Evolutionary conservation across 768 basidiomycete genomes (phyloP).

Genomic region (Lactarius hatsudake): DNA sequence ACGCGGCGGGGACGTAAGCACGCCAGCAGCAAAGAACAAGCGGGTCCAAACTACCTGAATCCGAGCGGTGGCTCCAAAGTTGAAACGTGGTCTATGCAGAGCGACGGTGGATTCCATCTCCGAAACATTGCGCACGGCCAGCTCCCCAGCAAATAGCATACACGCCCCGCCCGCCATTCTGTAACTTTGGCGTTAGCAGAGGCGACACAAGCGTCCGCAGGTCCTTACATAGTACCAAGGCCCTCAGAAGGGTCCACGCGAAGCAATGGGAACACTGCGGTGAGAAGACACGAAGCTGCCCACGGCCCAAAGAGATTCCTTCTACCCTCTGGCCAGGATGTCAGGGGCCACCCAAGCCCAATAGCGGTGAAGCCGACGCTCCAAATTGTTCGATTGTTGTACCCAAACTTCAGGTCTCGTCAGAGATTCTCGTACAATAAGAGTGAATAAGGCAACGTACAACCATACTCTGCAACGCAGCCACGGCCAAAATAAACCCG

Average conservation of each 20-base stretch:
- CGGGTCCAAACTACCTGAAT: conserved; percentile 11
- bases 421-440: conserved; percentile 1
- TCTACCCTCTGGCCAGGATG: conserved; percentile 43
- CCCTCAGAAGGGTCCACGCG: conserved; percentile 71
- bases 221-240: conserved; percentile 54
- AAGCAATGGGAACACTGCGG: conserved; percentile 67
- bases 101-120: background rate
- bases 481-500: conserved; percentile 37
- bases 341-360: conserved; percentile 63
- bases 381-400: conserved; percentile 71
- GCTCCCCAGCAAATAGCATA: conserved; percentile 36
- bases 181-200: background rate
- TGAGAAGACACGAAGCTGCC: conserved; percentile 49
- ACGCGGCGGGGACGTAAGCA: background rate
- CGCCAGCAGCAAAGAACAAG: background rate
- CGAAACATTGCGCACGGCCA: conserved; percentile 13
- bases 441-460: conserved; percentile 41
- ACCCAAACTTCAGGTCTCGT: conserved; percentile 50
- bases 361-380: conserved; percentile 59
- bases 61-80: conserved; percentile 1
- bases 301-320: conserved; percentile 40
- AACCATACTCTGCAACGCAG: conserved; percentile 65
- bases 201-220: background rate
- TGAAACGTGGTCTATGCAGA: background rate
- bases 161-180: conserved; percentile 42